Base-by-base conservation (phyloP, 495 filamentous ascomycete species). In the Talaromyces proteolyticus region DNA sequence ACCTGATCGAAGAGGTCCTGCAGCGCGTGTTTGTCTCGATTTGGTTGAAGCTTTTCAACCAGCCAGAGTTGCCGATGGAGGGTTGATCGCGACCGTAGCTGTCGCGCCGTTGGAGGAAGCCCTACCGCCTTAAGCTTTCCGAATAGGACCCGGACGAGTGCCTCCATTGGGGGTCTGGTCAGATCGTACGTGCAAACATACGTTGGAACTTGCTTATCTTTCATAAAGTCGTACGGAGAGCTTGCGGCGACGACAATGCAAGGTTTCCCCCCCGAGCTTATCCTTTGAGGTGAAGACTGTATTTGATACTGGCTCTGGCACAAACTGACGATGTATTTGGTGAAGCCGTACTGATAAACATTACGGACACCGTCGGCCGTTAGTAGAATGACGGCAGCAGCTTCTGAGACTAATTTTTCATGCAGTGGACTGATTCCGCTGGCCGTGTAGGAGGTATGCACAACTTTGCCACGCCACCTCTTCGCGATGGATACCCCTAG, bases 181-280 rank as follows among this genome's bases (percentile, higher is more conserved):
- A 47, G 26, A n/a, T 47, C 45, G 36, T 47, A 47, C 37, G 29
- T 47, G 12, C 45, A 47, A 8, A 47, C 12, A 22, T 47, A 47
- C 5, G 45, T 47, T 37, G 24, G 19, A 8, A 47, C 45, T 16
- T 47, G 45, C 36, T 34, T 25, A 18, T 47, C 45, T 16, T 47
- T 47, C 45, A 47, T 47, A 22, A 47, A 47, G 34, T 47, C 45
- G 24, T 47, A 47, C 21, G 45, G 45, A 5, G 45, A 47, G 26
- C 45, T 47, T 6, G 37, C 45, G 17, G 45, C 45, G 25, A 47
- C 45, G 17, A 47, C 45, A 12, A 47, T 37, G 23, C 45, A 47
- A 21, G 45, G 45, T 26, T 47, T 47, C 11, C 36, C 45, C 11
- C 16, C 12, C 16, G 26, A 6, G 17, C 26, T 20, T 17, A 3